Base-by-base conservation (phyloP, 441 rosid species). In the Flueggea neowawraea region DNA sequence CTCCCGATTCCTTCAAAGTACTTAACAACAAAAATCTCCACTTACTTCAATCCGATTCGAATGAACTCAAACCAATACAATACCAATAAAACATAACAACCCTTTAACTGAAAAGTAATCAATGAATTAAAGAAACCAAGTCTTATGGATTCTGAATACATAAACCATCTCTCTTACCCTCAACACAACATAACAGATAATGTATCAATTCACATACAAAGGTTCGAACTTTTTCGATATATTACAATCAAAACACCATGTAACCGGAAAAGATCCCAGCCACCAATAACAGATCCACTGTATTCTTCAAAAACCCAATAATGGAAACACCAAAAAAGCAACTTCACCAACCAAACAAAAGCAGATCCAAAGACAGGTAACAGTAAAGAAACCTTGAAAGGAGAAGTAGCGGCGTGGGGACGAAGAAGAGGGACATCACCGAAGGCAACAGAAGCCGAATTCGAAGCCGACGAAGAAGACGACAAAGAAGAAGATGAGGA, bases 351-450 rank as follows among this genome's bases (percentile, higher is more conserved):
- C 28, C 41, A 56, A 55, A 56, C 0, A 54, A 28, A 16, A 16
- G 53, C 52, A 64, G 74, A 69, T 66, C 72, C 69, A 62, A 16
- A 62, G 12, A 43, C 9, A 55, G 17, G 60, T 6, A 55, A 58
- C 31, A 33, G 59, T 55, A 17, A 39, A 12, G 13, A 31, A 58
- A 52, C 58, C 64, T 48, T 58, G 65, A 55, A 72, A 58, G 55
- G 61, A 75, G 80, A 43, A 61, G 74, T 74, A 55, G 78, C 89
- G 69, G 82, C 96, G 83, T 78, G 82, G 33, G 94, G 86, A 43
- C 94, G 97, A 59, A 84, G 77, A 63, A 82, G 74, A 60, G 91
- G 79, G 66, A 81, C 87, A 82, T 89, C 96, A 61, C 96, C 89
- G 68, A 81, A 86, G 48, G 96, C 66, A 48, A 22, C 28, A 22